These are phyloP conservation scores for Dictyophora rubrovolvata DNA, from an alignment of 768 basidiomycete species.

Conservation along the genomic window DNA sequence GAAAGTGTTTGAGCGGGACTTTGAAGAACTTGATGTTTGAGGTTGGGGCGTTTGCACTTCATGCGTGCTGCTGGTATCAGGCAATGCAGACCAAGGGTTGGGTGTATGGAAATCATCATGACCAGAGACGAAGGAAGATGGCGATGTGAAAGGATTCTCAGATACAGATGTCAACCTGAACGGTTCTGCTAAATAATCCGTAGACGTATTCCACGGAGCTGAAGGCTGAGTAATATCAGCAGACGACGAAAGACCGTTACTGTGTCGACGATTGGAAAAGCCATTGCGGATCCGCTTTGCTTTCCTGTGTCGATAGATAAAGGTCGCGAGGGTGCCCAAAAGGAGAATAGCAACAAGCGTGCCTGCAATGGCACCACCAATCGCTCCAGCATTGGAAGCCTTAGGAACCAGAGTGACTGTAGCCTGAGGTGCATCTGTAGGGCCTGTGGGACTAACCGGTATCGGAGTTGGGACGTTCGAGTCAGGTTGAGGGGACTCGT, in stretches of 20 bases:
- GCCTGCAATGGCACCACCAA: constrained; percentile 32
- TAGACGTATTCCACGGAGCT: not conserved
- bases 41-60: not conserved
- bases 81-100: constrained; percentile 25
- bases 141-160: not conserved
- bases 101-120: constrained; percentile 24
- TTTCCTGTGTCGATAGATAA: constrained; percentile 27
- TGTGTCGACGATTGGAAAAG: not conserved
- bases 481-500: constrained; percentile 28
- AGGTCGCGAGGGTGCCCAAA: constrained; percentile 39
- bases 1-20: not conserved
- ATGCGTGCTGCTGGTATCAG: constrained; percentile 14
- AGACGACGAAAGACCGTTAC: not conserved
- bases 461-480: constrained; percentile 3
- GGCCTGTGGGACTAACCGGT: constrained; percentile 28
- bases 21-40: not conserved
- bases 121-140: constrained; percentile 18
- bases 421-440: constrained; percentile 5
- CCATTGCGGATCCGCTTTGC: not conserved
- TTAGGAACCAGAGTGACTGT: constrained; percentile 26
- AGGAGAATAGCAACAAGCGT: constrained; percentile 44
- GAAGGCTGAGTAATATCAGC: not conserved
- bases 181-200: not conserved
- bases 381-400: constrained; percentile 34
- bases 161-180: not conserved